Evolutionary conservation across 1,284 basidiomycete genomes (phyloP), one percentile per base, ranked within the genome.

Genomic region (Amylostereum chailletii): DNA sequence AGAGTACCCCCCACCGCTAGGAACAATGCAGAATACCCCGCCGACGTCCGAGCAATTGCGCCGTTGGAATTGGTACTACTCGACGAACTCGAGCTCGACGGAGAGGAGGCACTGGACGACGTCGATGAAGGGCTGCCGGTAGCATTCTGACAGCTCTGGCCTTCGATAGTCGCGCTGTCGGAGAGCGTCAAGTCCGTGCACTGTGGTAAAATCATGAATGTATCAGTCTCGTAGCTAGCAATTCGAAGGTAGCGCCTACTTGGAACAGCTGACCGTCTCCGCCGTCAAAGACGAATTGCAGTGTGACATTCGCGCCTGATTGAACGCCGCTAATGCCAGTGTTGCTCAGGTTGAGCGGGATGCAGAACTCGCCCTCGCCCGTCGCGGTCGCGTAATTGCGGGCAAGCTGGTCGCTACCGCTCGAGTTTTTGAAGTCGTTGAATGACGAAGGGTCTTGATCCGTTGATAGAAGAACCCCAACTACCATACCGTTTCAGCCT

Each of bases 131-230:
- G 19, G 32, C 26, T 19, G 19, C 19, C 19, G 19, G 19, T 19
- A 19, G 19, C 19, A 19, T 19, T 19, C 19, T 19, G 19, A 19
- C 19, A 19, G 19, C 19, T 19, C 19, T 19, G 19, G 19, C 19
- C 19, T 1, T 19, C 19, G 1, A 19, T 19, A 19, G 19, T 59
- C 46, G 57, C 71, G 57, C 65, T 71, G 46, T 68, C 74, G 40
- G 77, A 71, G 32, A 91, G 69, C 5, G 81, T 77, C 47, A 91
- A 63, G 64, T 90, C 86, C 42, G 86, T 73, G 60, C 86, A 90
- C 80, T 85, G 1, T 19, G 19, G 52, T 2, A 36, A 5, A 40
- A 37, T 2, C 5, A 38, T 27, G 9, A 47, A 10, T 40, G 31
- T 31, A 43, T 51, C 44, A 42, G 27, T 26, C 11, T 33, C n/a